A percentile compares a stretch with the other conserved stretches of the same genome.
phyloP scores from a whole-genome alignment of 108 stramenopile genomes.

The Cyclotella sp. region DNA sequence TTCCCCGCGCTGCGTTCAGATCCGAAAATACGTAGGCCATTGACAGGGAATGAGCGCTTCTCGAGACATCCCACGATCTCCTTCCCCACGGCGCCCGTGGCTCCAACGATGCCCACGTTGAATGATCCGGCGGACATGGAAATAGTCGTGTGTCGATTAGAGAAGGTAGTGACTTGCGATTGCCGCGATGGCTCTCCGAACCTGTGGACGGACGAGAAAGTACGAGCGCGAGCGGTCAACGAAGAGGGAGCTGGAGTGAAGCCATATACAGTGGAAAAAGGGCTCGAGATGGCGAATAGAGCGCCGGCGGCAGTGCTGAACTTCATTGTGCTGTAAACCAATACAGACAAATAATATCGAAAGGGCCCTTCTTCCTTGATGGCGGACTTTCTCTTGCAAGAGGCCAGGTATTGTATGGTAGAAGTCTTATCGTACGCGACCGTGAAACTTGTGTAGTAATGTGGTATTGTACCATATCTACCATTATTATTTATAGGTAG shows the following conservation, averaged over 20 bases:
- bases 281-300: slow-evolving; percentile 34
- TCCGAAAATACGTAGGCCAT: slow-evolving; percentile 87
- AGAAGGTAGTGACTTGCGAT: background rate
- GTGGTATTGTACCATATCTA: no score
- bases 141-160: slow-evolving; percentile 4
- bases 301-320: slow-evolving; percentile 43
- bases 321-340: slow-evolving; percentile 36
- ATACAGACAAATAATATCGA: no score
- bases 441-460: no score
- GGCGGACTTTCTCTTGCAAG: no score
- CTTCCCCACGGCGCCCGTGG: slow-evolving; percentile 97
- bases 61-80: slow-evolving; percentile 92
- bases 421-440: no score
- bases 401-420: no score
- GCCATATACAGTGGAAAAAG: slow-evolving; percentile 24
- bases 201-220: background rate
- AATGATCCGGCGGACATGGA: slow-evolving; percentile 25
- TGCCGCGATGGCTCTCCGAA: background rate
- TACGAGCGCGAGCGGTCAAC: slow-evolving; percentile 1
- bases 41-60: slow-evolving; percentile 76
- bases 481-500: no score
- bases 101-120: slow-evolving; percentile 96
- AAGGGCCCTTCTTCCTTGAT: no score
- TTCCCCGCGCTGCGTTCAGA: slow-evolving; percentile 86
- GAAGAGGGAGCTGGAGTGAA: slow-evolving; percentile 22